A percentile compares a stretch with the other conserved stretches of the same genome.
phyloP scores from a whole-genome alignment of 257 asterid genomes.

The Avicennia marina region DNA sequence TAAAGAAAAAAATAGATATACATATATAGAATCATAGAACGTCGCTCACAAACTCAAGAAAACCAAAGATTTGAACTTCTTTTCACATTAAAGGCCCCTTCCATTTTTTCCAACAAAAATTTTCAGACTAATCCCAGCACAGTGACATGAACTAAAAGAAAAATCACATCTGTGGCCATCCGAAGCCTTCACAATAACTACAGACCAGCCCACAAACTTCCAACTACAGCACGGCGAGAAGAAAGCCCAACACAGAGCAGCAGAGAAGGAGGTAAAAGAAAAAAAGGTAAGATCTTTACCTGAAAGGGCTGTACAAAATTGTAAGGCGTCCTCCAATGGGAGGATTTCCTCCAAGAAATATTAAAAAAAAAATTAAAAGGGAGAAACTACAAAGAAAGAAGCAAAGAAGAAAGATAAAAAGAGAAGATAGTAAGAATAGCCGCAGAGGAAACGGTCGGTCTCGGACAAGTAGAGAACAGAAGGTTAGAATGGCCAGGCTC shows the following conservation, averaged over 20 bases:
- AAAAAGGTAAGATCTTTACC: slow-evolving; percentile 26
- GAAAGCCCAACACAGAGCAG: background rate
- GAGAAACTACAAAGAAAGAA: background rate
- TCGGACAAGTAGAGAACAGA: slow-evolving; percentile 42
- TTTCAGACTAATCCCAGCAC: background rate
- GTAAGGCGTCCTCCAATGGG: slow-evolving; percentile 12
- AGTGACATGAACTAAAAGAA: background rate
- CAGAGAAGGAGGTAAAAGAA: slow-evolving; percentile 6
- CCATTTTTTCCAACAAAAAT: background rate
- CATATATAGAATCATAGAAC: background rate
- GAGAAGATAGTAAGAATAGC: slow-evolving; percentile 17
- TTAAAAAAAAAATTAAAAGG: background rate
- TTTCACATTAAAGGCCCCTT: background rate
- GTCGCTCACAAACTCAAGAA: background rate
- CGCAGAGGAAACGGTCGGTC: slow-evolving; percentile 36
- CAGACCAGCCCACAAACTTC: slow-evolving; percentile 5
- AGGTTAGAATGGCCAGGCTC: slow-evolving; percentile 22
- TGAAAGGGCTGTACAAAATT: slow-evolving; percentile 56
- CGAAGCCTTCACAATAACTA: background rate
- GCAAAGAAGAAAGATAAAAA: background rate
- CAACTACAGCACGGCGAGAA: slow-evolving; percentile 1
- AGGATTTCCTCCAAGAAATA: slow-evolving; percentile 8
- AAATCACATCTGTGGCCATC: slow-evolving; percentile 6
- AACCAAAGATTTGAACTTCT: background rate
- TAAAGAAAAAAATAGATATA: background rate